Evolutionary conservation across 1,139 yeast species (phyloP).

Genomic region (Spencermartinsiella ligniputridi): DNA sequence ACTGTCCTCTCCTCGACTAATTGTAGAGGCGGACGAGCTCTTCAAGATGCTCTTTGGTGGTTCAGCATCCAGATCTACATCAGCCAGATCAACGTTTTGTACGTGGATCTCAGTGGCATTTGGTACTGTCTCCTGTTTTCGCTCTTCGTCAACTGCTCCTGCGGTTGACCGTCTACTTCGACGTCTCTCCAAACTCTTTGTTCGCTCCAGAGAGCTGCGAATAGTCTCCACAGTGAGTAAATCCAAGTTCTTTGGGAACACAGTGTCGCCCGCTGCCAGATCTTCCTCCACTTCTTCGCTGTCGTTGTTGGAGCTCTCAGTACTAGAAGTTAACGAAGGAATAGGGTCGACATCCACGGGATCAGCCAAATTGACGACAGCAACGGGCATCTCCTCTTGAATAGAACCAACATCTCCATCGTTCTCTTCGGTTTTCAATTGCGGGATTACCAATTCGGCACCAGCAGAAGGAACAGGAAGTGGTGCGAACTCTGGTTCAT

Average conservation of each 20-base stretch:
- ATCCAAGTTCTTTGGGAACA: constrained; percentile 35
- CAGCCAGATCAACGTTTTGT: constrained; percentile 8
- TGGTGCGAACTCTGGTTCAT: no score
- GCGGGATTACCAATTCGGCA: background rate
- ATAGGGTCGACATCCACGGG: constrained; percentile 5
- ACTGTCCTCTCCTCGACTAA: constrained; percentile 2
- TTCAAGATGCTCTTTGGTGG: constrained; percentile 27
- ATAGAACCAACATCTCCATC: background rate
- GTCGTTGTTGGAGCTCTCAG: constrained; percentile 15
- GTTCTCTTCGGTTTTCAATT: background rate
- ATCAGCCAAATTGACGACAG: background rate
- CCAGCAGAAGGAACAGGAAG: background rate
- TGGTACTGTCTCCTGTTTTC: constrained; percentile 26
- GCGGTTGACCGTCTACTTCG: constrained; percentile 28
- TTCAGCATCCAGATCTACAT: constrained; percentile 4
- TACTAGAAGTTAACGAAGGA: constrained; percentile 24
- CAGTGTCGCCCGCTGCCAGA: constrained; percentile 32
- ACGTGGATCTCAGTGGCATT: constrained; percentile 32
- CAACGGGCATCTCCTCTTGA: background rate
- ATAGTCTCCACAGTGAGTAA: constrained; percentile 33
- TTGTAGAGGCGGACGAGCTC: constrained; percentile 8
- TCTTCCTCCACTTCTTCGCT: constrained; percentile 23
- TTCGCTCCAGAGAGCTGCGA: constrained; percentile 34
- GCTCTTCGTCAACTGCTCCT: constrained; percentile 14
- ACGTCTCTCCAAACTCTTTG: constrained; percentile 34